A percentile compares a stretch with the other conserved stretches of the same genome.
Evolutionary conservation across 495 filamentous ascomycete genomes (phyloP).

Genomic region (Pseudoneurospora amorphoporcata): DNA sequence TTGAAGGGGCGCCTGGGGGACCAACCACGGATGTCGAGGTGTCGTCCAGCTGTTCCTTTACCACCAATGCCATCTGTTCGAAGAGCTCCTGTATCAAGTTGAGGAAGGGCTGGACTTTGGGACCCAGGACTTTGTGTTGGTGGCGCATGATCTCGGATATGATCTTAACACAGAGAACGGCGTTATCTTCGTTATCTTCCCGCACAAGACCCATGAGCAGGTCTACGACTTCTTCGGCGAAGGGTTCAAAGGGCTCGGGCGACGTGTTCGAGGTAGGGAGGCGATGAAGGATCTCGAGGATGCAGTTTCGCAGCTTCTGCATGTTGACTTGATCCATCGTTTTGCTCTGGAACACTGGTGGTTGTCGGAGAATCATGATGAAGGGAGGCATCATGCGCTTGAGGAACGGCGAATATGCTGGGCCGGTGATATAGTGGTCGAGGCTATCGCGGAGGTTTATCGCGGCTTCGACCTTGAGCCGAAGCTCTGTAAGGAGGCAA

Average conservation of each 20-base stretch:
- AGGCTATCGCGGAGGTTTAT: slow-evolving; percentile 76
- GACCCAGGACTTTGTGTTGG: slow-evolving; percentile 68
- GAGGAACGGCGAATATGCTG: slow-evolving; percentile 64
- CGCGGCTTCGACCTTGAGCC: slow-evolving; percentile 64
- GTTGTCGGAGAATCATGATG: slow-evolving; percentile 70
- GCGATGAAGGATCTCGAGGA: slow-evolving; percentile 90
- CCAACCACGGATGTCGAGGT: slow-evolving; percentile 33
- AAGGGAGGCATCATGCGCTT: slow-evolving; percentile 84
- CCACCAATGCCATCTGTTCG: slow-evolving; percentile 82
- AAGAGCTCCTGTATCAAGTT: slow-evolving; percentile 93
- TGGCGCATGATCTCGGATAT: slow-evolving; percentile 93
- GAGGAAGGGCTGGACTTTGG: slow-evolving; percentile 80
- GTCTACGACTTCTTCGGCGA: slow-evolving; percentile 77
- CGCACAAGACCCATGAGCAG: slow-evolving; percentile 78
- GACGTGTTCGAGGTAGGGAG: slow-evolving; percentile 60
- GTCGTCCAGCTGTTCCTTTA: slow-evolving; percentile 85
- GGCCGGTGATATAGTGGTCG: slow-evolving; percentile 50
- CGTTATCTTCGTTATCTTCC: slow-evolving; percentile 96
- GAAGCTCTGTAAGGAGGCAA: slow-evolving; percentile 46
- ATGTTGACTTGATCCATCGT: slow-evolving; percentile 64
- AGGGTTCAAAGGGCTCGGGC: slow-evolving; percentile 71
- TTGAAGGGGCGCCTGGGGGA: slow-evolving; percentile 58
- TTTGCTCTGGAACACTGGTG: slow-evolving; percentile 82
- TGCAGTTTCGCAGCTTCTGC: slow-evolving; percentile 80
- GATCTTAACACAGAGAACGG: slow-evolving; percentile 92